Evolutionary conservation across 2,329 filamentous ascomycete species (phyloP).

Genomic region (Penicillium italicum): DNA sequence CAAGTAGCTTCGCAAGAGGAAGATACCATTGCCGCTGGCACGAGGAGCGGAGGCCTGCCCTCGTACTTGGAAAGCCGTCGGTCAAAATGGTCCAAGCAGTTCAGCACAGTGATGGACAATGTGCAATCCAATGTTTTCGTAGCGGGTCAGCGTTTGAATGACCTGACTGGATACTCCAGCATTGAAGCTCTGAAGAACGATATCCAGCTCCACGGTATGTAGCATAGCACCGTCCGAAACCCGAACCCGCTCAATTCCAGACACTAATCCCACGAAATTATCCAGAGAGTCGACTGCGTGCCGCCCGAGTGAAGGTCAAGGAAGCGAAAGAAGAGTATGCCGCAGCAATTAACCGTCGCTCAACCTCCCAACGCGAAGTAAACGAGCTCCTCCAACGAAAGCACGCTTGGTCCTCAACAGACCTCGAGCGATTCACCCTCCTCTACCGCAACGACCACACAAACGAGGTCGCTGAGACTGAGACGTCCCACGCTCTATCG

Average conservation of each 20-base stretch:
- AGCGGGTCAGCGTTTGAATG: conserved; percentile 85
- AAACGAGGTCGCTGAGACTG: conserved; percentile 78
- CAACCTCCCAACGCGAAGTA: conserved; percentile 90
- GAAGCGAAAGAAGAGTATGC: conserved; percentile 73
- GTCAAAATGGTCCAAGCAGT: conserved; percentile 57
- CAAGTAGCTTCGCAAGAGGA: conserved; percentile 8
- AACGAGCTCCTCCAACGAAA: conserved; percentile 91
- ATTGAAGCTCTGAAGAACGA: conserved; percentile 81
- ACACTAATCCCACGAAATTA: not conserved
- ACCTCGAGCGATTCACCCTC: conserved; percentile 90
- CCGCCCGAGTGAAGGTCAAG: conserved; percentile 63
- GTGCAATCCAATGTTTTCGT: conserved; percentile 79
- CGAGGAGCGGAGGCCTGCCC: conserved; percentile 28
- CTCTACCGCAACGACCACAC: conserved; percentile 90
- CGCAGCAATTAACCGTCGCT: conserved; percentile 75
- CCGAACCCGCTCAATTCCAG: not conserved
- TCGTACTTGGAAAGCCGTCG: conserved; percentile 45
- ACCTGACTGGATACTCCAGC: conserved; percentile 86
- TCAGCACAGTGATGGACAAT: conserved; percentile 79
- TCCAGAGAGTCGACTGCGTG: conserved; percentile 51
- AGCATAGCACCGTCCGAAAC: not conserved
- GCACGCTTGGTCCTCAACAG: conserved; percentile 79
- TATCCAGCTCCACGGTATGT: conserved; percentile 64
- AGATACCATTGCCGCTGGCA: not conserved
- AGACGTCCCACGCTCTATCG: conserved; percentile 67